A percentile compares a stretch with the other conserved stretches of the same genome.
Conservation (phyloP, 208 protist species). For the Naegleria fowleri region DNA sequence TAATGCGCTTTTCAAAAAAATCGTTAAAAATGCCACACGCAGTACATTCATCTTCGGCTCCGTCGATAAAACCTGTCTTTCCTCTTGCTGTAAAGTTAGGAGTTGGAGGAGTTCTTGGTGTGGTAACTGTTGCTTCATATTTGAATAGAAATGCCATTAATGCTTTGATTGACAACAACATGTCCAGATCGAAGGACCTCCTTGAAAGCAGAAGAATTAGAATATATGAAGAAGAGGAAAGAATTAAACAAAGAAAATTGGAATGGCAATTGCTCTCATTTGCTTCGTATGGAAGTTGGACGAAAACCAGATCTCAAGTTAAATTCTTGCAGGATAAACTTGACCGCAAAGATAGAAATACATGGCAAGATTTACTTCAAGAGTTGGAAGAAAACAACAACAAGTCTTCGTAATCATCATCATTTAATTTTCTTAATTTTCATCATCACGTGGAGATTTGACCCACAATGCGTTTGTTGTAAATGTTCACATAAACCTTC, state of each 20-base stretch:
- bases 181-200: not conserved
- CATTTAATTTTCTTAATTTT: not conserved
- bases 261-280: not conserved
- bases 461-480: not conserved
- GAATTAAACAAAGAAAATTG: slow-evolving; percentile 12
- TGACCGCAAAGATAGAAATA: not conserved
- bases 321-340: not conserved
- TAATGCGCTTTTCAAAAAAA: not conserved
- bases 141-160: not conserved
- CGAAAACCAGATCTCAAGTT: not conserved
- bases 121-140: not conserved
- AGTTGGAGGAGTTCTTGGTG: not conserved
- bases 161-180: not conserved
- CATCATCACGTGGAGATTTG: not conserved
- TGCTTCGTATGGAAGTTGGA: not conserved
- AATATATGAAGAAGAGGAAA: not conserved
- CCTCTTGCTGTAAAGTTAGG: not conserved
- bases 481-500: not conserved
- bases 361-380: not conserved
- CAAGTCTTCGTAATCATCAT: not conserved
- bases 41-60: too few species aligned
- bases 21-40: not conserved
- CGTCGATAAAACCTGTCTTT: not conserved
- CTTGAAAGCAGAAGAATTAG: not conserved
- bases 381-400: not conserved